These are phyloP conservation scores for Mycena epipterygia DNA, from an alignment of 768 basidiomycete species.

Conservation along the genomic window DNA sequence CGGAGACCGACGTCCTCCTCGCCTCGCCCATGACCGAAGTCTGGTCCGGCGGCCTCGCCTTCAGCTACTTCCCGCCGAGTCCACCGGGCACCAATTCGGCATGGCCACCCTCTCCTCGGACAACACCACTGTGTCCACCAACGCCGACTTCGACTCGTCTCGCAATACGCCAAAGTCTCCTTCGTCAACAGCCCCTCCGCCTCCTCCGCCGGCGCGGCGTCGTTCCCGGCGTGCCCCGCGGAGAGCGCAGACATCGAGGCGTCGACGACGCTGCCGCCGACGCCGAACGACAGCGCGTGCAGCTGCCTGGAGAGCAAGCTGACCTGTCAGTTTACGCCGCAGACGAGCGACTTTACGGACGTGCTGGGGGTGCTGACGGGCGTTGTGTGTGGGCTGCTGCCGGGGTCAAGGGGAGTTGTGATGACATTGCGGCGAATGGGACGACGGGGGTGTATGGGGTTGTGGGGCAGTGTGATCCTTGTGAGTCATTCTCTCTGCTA, in stretches of 20 bases:
- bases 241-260: slow-evolving; percentile 73
- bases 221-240: slow-evolving; percentile 76
- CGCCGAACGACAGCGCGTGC: slow-evolving; percentile 87
- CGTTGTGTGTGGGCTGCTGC: too few relatives aligned
- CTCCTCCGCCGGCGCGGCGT: slow-evolving; percentile 56
- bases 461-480: too few relatives aligned
- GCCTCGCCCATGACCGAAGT: slow-evolving; percentile 78
- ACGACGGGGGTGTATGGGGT: too few relatives aligned
- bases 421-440: too few relatives aligned
- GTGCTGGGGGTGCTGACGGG: too few relatives aligned
- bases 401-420: too few relatives aligned
- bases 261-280: slow-evolving; percentile 81
- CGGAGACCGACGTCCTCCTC: slow-evolving; percentile 82
- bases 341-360: slow-evolving; percentile 74
- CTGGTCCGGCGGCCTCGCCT: slow-evolving; percentile 92
- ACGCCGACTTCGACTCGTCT: slow-evolving; percentile 78
- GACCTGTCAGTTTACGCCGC: slow-evolving; percentile 80
- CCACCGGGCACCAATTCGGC: slow-evolving; percentile 82
- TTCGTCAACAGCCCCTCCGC: slow-evolving; percentile 72
- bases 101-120: slow-evolving; percentile 84
- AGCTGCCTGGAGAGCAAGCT: slow-evolving; percentile 77
- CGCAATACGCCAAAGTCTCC: slow-evolving; percentile 70
- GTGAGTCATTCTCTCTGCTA: too few relatives aligned
- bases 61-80: slow-evolving; percentile 89
- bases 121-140: slow-evolving; percentile 73